Conservation (phyloP, 1,284 basidiomycete genomes). For the Cryptococcus maquisensis region DNA sequence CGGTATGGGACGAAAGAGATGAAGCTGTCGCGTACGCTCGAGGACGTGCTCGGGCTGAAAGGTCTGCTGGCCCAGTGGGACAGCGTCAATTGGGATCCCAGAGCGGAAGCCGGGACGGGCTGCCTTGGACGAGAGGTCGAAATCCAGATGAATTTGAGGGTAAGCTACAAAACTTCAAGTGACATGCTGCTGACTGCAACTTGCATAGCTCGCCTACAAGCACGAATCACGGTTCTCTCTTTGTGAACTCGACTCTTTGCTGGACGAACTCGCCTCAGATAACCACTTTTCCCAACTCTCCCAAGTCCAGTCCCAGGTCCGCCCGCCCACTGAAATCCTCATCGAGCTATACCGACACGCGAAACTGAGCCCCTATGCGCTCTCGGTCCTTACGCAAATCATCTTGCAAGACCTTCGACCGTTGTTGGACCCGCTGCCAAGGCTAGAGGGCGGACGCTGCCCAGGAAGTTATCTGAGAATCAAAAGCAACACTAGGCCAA, state of each 20-base stretch:
- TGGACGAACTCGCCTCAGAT: conserved; percentile 67
- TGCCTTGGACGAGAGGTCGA: conserved; percentile 67
- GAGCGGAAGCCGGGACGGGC: conserved; percentile 52
- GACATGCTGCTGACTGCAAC: too few relatives aligned
- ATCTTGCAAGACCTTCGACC: conserved; percentile 78
- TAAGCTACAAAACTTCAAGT: conserved; percentile 10
- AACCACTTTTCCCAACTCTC: conserved; percentile 59
- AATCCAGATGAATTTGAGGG: conserved; percentile 48
- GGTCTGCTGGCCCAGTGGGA: conserved; percentile 55
- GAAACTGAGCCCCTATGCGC: conserved; percentile 57
- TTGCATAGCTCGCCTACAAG: neutral
- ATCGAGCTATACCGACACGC: conserved; percentile 17
- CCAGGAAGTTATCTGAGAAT: conserved; percentile 30
- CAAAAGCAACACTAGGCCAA: conserved; percentile 43
- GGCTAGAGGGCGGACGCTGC: conserved; percentile 17
- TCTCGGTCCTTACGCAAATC: conserved; percentile 68
- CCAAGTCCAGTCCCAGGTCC: conserved; percentile 9
- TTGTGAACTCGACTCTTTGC: conserved; percentile 58
- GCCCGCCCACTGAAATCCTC: conserved; percentile 17
- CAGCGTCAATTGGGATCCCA: conserved; percentile 23
- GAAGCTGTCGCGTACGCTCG: conserved; percentile 58
- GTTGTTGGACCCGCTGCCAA: conserved; percentile 63
- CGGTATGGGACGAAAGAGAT: conserved; percentile 71
- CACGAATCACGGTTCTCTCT: conserved; percentile 28
- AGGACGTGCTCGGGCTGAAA: conserved; percentile 53